Conservation (phyloP, 2,329 filamentous ascomycete genomes). For the Aspergillus quadricinctus region DNA sequence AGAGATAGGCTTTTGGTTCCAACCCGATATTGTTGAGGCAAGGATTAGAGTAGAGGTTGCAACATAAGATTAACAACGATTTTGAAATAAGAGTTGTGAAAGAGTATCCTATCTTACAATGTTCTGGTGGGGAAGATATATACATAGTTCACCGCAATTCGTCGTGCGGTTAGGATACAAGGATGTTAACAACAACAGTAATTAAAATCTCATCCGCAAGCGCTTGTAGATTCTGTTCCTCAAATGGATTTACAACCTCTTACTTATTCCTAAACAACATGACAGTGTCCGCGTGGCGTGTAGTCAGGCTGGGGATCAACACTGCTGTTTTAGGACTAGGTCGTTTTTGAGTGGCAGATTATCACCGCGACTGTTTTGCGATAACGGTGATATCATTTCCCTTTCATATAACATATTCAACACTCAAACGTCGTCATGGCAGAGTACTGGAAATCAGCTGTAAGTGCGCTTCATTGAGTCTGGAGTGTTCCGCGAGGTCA, state of each 20-base stretch:
- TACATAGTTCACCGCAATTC: not conserved
- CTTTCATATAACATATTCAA: not conserved
- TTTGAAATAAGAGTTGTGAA: not conserved
- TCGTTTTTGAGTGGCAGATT: not conserved
- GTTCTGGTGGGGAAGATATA: not conserved
- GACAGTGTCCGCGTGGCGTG: not conserved
- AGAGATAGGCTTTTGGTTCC: constrained; percentile 74
- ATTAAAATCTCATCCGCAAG: not conserved
- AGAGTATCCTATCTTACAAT: not conserved
- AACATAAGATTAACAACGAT: not conserved
- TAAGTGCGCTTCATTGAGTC: constrained; percentile 29
- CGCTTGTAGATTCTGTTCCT: not conserved
- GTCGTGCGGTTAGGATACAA: not conserved
- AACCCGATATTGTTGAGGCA: constrained; percentile 61
- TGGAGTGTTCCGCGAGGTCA: not conserved
- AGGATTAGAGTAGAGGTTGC: constrained; percentile 63
- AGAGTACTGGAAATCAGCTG: constrained; percentile 97
- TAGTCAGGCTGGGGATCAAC: not conserved
- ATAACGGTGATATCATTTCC: constrained; percentile 6
- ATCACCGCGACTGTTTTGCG: not conserved
- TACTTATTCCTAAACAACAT: not conserved
- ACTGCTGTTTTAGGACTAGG: not conserved
- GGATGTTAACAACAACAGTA: not conserved
- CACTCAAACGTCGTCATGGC: constrained; percentile 52
- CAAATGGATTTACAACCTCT: not conserved